Evolutionary conservation across 805 yeast genomes (phyloP).

Genomic region (Myxozyma vanderwaltii): DNA sequence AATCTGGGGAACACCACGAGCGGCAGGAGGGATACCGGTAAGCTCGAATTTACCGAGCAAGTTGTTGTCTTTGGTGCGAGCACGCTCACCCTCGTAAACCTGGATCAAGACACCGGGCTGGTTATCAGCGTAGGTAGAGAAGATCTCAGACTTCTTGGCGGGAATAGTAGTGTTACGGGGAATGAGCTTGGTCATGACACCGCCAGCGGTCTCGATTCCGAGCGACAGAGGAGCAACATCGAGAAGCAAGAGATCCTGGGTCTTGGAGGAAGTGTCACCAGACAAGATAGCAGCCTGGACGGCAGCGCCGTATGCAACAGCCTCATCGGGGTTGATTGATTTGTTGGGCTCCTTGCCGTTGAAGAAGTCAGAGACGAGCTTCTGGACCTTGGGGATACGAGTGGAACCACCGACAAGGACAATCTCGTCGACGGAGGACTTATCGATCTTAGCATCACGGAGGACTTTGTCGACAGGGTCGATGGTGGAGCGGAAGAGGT

Average conservation of each 20-base stretch:
- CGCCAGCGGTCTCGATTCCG: constrained; percentile 99
- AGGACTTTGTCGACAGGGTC: constrained; percentile 96
- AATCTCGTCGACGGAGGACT: constrained; percentile 86
- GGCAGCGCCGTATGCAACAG: constrained; percentile 99
- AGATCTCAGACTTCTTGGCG: constrained; percentile 94
- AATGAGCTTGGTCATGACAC: constrained; percentile 97
- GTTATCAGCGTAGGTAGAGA: constrained; percentile 96
- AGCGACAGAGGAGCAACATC: constrained; percentile 97
- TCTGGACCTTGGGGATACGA: constrained; percentile 96
- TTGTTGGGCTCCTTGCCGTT: constrained; percentile 96
- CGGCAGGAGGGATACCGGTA: constrained; percentile 96
- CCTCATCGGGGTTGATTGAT: constrained; percentile 98
- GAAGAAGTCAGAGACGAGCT: constrained; percentile 93
- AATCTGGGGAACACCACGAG: constrained; percentile 98
- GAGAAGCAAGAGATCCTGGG: constrained; percentile 89
- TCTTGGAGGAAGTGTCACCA: constrained; percentile 94
- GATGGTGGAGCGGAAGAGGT: constrained; percentile 87
- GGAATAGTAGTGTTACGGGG: constrained; percentile 99
- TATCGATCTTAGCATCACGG: constrained; percentile 86
- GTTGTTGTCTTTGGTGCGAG: constrained; percentile 94
- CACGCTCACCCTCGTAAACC: constrained; percentile 98
- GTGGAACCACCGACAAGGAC: constrained; percentile 98
- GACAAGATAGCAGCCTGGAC: constrained; percentile 96
- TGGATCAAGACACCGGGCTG: constrained; percentile 98
- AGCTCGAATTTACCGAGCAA: constrained; percentile 95